Conservation (phyloP, 176 grass and related monocot species). For the Oryza longistaminata region DNA sequence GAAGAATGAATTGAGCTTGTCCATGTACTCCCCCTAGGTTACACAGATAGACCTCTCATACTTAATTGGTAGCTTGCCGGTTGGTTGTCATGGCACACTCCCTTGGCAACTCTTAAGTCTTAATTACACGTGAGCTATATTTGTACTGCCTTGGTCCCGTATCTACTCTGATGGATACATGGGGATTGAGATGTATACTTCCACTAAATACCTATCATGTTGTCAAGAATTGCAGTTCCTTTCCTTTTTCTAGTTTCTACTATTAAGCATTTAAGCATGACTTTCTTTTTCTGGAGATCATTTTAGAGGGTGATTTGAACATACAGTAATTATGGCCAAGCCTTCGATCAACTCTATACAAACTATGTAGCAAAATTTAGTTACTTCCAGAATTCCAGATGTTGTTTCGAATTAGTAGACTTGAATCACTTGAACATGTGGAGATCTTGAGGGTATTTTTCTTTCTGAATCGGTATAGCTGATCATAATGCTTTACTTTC, state of each 20-base stretch:
- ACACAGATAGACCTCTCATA: not conserved
- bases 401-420: not conserved
- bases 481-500: not conserved
- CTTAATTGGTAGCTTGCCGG: not conserved
- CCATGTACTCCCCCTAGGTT: not conserved
- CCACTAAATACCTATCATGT: not conserved
- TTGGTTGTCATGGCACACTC: not conserved
- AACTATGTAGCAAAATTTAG: not conserved
- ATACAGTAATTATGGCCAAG: not conserved
- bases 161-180: not conserved
- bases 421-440: not conserved
- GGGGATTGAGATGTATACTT: not conserved
- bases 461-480: constrained; percentile 1
- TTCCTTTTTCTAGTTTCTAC: not conserved
- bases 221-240: not conserved
- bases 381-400: not conserved
- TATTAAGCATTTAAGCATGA: not conserved
- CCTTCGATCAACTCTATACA: not conserved
- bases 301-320: not conserved
- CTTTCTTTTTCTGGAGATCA: not conserved
- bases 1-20: not conserved
- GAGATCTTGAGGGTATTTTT: not conserved
- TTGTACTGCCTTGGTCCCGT: not conserved
- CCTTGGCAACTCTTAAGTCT: not conserved
- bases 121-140: not conserved